Evolutionary conservation across 371 early-diverging fungal species (phyloP), one percentile per base, ranked within the genome.

Genomic region (Lichtheimia ramosa): DNA sequence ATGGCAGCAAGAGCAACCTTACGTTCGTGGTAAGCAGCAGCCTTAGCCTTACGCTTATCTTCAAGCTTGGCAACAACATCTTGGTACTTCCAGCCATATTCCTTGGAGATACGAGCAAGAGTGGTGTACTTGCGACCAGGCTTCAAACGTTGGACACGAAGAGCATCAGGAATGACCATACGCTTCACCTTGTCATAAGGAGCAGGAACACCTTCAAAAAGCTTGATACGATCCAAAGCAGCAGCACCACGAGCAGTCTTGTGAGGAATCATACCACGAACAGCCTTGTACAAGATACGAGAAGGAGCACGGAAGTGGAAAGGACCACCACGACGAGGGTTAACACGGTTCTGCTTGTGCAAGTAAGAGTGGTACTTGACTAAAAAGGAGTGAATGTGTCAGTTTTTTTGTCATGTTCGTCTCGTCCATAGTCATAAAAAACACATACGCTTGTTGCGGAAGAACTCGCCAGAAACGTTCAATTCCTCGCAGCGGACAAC

Each of bases 281-380:
- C 85, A 46, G 95, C 87, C 77, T 96, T 94, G 86, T 91, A 93
- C 85, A 99, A 94, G 86, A 96, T 94, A 76, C 95, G 95, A 60
- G 96, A 95, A 56, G 99, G 99, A 66, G 98, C 97, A 66, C 93
- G 90, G 93, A 96, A 98, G 81, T 99, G 99, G 94, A 96, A 99
- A 48, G 99, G 92, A 72, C 99, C 99, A 64, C 68, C 64, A 71
- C 90, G 92, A 62, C 77, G 75, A 74, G 99, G 99, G 91, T 99
- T 99, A 71, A 98, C 93, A 75, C 96, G 70, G 81, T 94, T 94
- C 77, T 99, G 97, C 93, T 99, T 99, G 84, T 92, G 92, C 81
- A 98, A 88, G 91, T 92, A 99, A 73, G 85, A 87, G 78, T 93
- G 92, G 90, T 95, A 97, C 89, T 92, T 95, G 69, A 93, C 94